Percentiles rank a stretch among this genome's conserved stretches.
These are phyloP conservation scores for Gossypium stocksii DNA, from an alignment of 345 rosid species.

Conservation along the genomic window DNA sequence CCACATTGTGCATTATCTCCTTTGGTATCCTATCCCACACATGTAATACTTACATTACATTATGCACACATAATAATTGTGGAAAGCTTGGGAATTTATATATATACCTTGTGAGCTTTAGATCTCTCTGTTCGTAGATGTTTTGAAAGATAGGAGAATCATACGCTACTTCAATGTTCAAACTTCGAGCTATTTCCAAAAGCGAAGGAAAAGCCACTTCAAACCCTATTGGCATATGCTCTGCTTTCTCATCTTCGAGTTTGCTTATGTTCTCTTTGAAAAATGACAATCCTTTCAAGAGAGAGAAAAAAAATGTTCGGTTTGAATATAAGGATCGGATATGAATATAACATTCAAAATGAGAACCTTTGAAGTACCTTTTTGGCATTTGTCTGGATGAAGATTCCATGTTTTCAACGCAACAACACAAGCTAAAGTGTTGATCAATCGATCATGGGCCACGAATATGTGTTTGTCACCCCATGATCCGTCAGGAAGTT, in stretches of 20 bases:
- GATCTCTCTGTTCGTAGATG: slow-evolving; percentile 50
- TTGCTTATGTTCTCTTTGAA: slow-evolving; percentile 55
- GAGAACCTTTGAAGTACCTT: slow-evolving; percentile 35
- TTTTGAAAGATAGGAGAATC: slow-evolving; percentile 50
- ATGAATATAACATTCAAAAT: too few relatives aligned
- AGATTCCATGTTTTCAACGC: slow-evolving; percentile 75
- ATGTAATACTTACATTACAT: slow-evolving; percentile 25
- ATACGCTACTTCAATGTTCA: slow-evolving; percentile 50
- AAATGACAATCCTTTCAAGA: slow-evolving; percentile 48
- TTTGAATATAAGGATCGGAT: background rate
- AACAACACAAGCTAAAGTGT: slow-evolving; percentile 79
- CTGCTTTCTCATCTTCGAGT: slow-evolving; percentile 60
- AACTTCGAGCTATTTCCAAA: slow-evolving; percentile 51
- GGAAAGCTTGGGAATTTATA: background rate
- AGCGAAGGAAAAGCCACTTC: slow-evolving; percentile 93
- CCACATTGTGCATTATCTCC: slow-evolving; percentile 69
- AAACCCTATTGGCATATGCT: slow-evolving; percentile 95
- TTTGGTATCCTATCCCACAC: slow-evolving; percentile 70
- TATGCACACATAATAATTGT: slow-evolving; percentile 20
- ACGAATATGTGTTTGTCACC: slow-evolving; percentile 59
- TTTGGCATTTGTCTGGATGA: slow-evolving; percentile 51
- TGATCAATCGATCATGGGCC: slow-evolving; percentile 78
- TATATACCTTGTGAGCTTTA: slow-evolving; percentile 69
- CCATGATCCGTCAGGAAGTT: slow-evolving; percentile 91
- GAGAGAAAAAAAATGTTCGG: background rate